Base-by-base conservation (phyloP, 1,139 yeast species). In the Candida glucosophila region DNA sequence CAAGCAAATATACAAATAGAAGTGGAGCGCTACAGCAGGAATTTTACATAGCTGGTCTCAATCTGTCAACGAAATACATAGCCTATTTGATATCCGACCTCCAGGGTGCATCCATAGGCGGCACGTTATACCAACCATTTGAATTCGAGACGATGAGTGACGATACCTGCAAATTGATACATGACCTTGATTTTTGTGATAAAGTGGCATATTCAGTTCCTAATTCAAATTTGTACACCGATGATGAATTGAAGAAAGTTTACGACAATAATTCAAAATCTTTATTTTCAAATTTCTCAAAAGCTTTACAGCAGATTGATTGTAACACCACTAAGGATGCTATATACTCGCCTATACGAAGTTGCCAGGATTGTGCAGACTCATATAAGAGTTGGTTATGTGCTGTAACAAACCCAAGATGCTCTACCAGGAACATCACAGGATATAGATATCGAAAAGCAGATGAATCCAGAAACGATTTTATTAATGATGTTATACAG, bases 141-240 rank as follows among this genome's bases (percentile, higher is more conserved):
- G 52, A 55, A 26, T 82, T 88, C 41, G 62, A 66, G 14, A 81
- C 95, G 2, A 62, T 75, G 45, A 52, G 52, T 4, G 48, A 55
- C 4, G 55, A 59, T 15, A 68, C 82, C 2, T 90, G 98, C 47
- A 73, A 79, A 33, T 55, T 88, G 28, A 69, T 86, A 14, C 83
- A 71, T 48, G 80, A 74, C 32, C 56, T 90, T 29, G 76, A 71
- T 1, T 85, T 88, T 44, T 90, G 98, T 50, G 52, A 64, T 18
- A 72, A 73, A 26, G 92, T 88, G 18, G 93, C 95, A 1, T 90
- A 86, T 51, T 69, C 94, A 1, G 95, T 83, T 0, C 98, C 97
- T 0, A 72, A 78, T 4, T 55, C 73, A 29, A 29, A 36, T 6
- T 32, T 34, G 5, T 19, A 30, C 6, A 18, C 44, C 10, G 46